Evolutionary conservation across 805 yeast genomes (phyloP).

Genomic region (Clavispora asparagi): DNA sequence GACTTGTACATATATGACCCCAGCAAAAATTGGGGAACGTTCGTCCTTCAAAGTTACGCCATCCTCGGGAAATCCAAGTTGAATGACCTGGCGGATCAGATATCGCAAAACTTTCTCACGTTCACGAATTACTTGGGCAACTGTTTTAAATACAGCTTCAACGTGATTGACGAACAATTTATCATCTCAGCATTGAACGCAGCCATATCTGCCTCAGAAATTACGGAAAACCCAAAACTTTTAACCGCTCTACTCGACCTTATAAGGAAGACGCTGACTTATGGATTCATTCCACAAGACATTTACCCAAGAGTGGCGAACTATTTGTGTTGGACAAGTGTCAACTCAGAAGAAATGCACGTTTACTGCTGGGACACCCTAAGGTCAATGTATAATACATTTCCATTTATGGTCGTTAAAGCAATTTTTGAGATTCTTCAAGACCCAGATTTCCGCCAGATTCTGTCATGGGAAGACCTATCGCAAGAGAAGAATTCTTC

Average conservation of each 20-base stretch:
- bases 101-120: constrained; percentile 10
- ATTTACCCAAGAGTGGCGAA: constrained; percentile 34
- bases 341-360: constrained; percentile 28
- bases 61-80: constrained; percentile 10
- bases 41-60: constrained; percentile 8
- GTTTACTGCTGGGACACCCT: constrained; percentile 36
- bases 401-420: constrained; percentile 24
- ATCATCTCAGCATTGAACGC: constrained; percentile 26
- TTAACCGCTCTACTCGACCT: constrained; percentile 34
- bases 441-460: constrained; percentile 18
- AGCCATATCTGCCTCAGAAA: constrained; percentile 33
- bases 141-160: constrained; percentile 45
- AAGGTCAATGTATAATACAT: constrained; percentile 31
- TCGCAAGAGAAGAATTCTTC: neutral
- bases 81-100: constrained; percentile 2
- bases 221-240: constrained; percentile 33
- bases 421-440: constrained; percentile 17
- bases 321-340: constrained; percentile 40
- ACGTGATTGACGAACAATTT: constrained; percentile 36
- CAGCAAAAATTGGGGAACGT: constrained; percentile 18
- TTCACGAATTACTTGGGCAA: constrained; percentile 34
- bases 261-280: constrained; percentile 40
- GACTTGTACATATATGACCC: constrained; percentile 45
- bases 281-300: constrained; percentile 42
- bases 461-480: neutral